Base-by-base conservation (phyloP, 371 early-diverging fungal genomes). In the Mucor racemosus region DNA sequence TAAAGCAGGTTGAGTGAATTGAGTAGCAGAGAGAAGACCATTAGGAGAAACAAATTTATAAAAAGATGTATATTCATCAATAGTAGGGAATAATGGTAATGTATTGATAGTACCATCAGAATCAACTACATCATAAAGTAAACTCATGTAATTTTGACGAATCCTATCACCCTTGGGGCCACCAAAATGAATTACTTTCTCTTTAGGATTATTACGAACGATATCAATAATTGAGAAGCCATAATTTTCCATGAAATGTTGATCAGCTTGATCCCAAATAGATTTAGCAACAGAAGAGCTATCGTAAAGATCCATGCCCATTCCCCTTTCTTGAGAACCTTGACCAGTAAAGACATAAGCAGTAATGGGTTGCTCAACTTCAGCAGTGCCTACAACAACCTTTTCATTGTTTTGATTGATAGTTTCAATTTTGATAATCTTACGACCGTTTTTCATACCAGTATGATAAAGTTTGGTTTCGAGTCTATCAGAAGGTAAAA, bases 301-400 rank as follows among this genome's bases (percentile, higher is more conserved):
- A 31, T 85, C 85, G 72, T 97, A 98, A 55, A 98, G 85, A 36
- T 90, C 92, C 97, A 97, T 97, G 74, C 98, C 98, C 98, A 98
- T 98, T 63, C 95, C 96, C 48, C 79, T 87, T 76, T 94, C 93
- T 76, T 98, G 98, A 60, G 98, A 95, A 70, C 98, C 98, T 71
- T 98, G 98, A 39, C 98, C 98, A 58, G 97, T 96, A 77, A 98
- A 98, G 19, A 95, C 94, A 70, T 93, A 95, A 57, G 94, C 92
- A 34, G 96, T 95, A 56, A 89, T 82, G 41, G 96, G 94, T 77
- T 97, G 95, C 50, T 95, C 95, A n/a, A 98, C 94, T 75, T 96
- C 95, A 56, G 98, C 97, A 54, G 90, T 91, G 61, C 98, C 98
- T 69, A 87, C 91, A 33, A 97, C 86, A 26, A 97, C 94, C 84